Percentiles rank a stretch among this genome's conserved stretches.
phyloP scores from a whole-genome alignment of 164 flowering plant genomes.

The Vitis labrusca region DNA sequence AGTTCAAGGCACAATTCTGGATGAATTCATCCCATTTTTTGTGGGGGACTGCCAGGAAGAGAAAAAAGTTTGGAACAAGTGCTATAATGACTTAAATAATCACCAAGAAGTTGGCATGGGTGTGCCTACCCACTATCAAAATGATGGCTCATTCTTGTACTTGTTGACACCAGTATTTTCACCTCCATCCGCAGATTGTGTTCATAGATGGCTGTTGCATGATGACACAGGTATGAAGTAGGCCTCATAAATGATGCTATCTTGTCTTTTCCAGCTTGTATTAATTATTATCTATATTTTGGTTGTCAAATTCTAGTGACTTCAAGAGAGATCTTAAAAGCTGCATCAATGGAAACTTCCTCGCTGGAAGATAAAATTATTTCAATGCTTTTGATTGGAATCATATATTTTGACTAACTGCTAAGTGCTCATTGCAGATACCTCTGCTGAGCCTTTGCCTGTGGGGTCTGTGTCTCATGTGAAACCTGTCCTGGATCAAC shows the following conservation, averaged over 20 bases:
- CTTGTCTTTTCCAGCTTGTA: not conserved
- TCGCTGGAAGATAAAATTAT: constrained; percentile 19
- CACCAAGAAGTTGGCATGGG: constrained; percentile 40
- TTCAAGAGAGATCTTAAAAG: constrained; percentile 7
- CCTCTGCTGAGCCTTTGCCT: constrained; percentile 13
- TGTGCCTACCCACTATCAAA: constrained; percentile 60
- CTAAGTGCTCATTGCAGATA: constrained; percentile 14
- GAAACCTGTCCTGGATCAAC: constrained; percentile 14
- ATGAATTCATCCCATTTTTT: constrained; percentile 46
- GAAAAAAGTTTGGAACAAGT: constrained; percentile 14
- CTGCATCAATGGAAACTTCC: constrained; percentile 14
- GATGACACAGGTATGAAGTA: constrained; percentile 35
- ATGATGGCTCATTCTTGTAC: constrained; percentile 77
- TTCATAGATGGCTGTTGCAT: constrained; percentile 51
- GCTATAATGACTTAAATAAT: constrained; percentile 13
- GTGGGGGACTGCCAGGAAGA: constrained; percentile 19
- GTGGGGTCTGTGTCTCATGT: constrained; percentile 17
- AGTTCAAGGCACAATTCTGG: constrained; percentile 22
- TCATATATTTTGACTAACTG: not conserved
- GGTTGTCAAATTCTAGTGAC: constrained; percentile 26
- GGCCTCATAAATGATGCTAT: not conserved
- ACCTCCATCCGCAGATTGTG: constrained; percentile 76
- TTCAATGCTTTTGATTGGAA: constrained; percentile 4
- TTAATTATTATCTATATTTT: constrained; percentile 9
- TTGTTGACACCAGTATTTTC: constrained; percentile 62